phyloP scores from a whole-genome alignment of 495 filamentous ascomycete species.

The Annulohypoxylon maeteangense region DNA sequence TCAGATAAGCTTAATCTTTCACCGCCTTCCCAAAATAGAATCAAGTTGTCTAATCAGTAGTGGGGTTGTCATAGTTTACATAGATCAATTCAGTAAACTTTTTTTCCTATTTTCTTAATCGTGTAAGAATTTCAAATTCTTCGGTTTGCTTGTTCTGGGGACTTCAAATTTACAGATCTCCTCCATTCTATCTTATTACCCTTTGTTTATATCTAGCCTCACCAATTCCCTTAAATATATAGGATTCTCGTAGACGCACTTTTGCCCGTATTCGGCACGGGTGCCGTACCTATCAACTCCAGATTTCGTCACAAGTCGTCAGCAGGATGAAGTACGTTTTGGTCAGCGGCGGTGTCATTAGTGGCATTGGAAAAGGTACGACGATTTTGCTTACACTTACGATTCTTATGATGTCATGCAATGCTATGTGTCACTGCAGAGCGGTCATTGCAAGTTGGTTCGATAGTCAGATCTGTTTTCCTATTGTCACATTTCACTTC shows the following conservation, averaged over 20 bases:
- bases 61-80: slow-evolving; percentile 10
- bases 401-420: not conserved
- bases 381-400: not conserved
- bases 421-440: not conserved
- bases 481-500: not conserved
- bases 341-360: slow-evolving; percentile 70
- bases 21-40: slow-evolving; percentile 20
- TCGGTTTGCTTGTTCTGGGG: not conserved
- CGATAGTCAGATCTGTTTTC: not conserved
- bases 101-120: slow-evolving; percentile 1
- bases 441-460: not conserved
- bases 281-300: not conserved
- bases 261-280: not conserved
- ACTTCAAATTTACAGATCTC: not conserved
- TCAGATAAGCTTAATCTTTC: not conserved
- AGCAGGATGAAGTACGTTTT: slow-evolving; percentile 36
- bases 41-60: slow-evolving; percentile 26
- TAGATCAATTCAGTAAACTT: slow-evolving; percentile 15
- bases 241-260: not conserved
- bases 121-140: not conserved
- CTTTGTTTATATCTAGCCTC: not conserved
- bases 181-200: not conserved
- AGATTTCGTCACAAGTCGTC: not conserved
- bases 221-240: not conserved
- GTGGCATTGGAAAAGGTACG: slow-evolving; percentile 81